Evolutionary conservation across 352 stramenopile species (phyloP), one percentile per base, ranked within the genome.

Genomic region (Globisporangium perplexum): DNA sequence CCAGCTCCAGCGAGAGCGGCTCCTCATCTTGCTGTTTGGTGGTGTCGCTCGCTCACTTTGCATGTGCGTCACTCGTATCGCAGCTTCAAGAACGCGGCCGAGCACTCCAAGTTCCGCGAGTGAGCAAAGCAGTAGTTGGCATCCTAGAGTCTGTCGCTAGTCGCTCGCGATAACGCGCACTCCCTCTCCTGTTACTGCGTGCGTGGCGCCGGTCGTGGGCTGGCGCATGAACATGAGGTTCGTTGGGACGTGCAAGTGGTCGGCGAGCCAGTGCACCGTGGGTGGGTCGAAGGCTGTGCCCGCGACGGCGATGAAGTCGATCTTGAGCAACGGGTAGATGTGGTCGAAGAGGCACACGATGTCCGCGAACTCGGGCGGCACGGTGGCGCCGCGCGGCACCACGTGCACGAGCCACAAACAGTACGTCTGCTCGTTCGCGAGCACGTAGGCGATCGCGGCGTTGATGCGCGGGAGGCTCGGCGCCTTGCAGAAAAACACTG

Each of bases 401-500:
- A 89, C 63, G 57, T 97, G 88, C 22, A 97, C 86, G 10, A 97
- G 74, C 20, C 93, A 72, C 15, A 97, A 70, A 46, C 80, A 85
- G 51, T 91, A 90, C 20, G 85, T 96, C 67, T 96, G 80, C 45
- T 90, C 77, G 66, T 97, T 96, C 11, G 70, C 53, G 43, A 87
- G 77, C 55, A 97, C 87, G 57, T 97, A 97, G 20, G 85, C 63
- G 41, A 98, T 83, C 7, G 88, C 89, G 42, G 97, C 92, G 59
- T 98, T 98, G 55, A 97, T 82, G 60, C 89, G 84, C 24, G 90
- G 85, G 14, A 97, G 57, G 56, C 96, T 90, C 15, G 83, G 68
- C 10, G 71, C 54, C 60, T 97, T 97, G 66, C 74, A 90, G 61
- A 96, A 97, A 65, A 97, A 97, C 7, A 97, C 73, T 43, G 89